phyloP scores from a whole-genome alignment of 1,284 basidiomycete genomes.

The Sanghuangporus baumii region DNA sequence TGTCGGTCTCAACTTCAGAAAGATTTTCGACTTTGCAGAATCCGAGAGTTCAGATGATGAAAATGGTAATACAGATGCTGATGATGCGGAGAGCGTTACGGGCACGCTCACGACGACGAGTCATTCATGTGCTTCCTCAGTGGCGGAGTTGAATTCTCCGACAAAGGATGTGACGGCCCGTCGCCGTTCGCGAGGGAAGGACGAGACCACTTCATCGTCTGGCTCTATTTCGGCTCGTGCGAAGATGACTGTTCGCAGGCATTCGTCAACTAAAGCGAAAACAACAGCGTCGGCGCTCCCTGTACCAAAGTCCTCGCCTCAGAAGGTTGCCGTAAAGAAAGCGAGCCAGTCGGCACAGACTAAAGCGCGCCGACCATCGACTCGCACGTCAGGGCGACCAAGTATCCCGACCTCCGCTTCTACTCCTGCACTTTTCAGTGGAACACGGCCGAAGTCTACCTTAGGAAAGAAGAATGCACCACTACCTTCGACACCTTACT shows the following conservation, averaged over 20 bases:
- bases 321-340: conserved; percentile 9
- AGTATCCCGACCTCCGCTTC: conserved; percentile 20
- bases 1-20: conserved; percentile 64
- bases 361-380: conserved; percentile 30
- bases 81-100: conserved; percentile 28
- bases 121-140: conserved; percentile 22
- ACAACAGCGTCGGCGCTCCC: neutral
- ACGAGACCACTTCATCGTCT: neutral
- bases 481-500: conserved; percentile 37
- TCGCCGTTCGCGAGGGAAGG: neutral
- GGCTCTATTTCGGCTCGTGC: neutral
- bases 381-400: conserved; percentile 20
- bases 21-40: conserved; percentile 59
- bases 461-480: conserved; percentile 14
- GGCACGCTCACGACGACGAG: conserved; percentile 4
- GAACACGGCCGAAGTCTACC: conserved; percentile 17
- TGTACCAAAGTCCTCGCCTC: neutral
- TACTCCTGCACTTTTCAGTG: conserved; percentile 16
- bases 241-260: neutral
- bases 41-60: conserved; percentile 28
- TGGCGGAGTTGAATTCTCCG: conserved; percentile 1
- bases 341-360: conserved; percentile 17
- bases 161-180: conserved; percentile 10
- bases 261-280: neutral
- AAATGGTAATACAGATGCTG: conserved; percentile 24